These are phyloP conservation scores for Aspergillus sp. DNA, from an alignment of 2,329 filamentous ascomycete species.

Conservation along the genomic window DNA sequence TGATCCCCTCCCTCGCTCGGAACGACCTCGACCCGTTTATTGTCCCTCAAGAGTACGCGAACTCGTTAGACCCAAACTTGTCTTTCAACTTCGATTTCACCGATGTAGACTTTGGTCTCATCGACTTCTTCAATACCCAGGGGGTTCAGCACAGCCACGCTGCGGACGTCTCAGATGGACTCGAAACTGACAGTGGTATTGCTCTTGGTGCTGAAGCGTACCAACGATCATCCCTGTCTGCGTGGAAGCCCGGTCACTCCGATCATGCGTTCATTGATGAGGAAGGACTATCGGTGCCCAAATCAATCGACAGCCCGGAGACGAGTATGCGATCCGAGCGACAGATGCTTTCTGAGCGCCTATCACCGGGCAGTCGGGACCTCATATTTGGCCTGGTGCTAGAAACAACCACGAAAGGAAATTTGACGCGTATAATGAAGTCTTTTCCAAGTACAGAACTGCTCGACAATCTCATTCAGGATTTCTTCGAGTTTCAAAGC, in stretches of 20 bases:
- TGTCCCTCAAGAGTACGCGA: constrained; percentile 22
- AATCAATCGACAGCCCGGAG: constrained; percentile 24
- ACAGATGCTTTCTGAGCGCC: constrained; percentile 21
- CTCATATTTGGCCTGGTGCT: constrained; percentile 64
- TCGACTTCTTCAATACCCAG: constrained; percentile 26
- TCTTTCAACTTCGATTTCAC: constrained; percentile 26
- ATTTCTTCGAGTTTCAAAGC: constrained; percentile 31
- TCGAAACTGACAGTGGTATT: constrained; percentile 25
- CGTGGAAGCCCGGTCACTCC: constrained; percentile 26
- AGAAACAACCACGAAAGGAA: constrained; percentile 53
- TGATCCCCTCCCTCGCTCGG: constrained; percentile 24
- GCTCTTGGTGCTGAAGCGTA: constrained; percentile 29
- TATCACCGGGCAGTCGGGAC: constrained; percentile 50
- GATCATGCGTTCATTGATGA: constrained; percentile 28
- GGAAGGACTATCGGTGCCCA: constrained; percentile 26
- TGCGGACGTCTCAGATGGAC: constrained; percentile 13
- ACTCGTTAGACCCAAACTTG: constrained; percentile 19
- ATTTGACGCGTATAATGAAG: constrained; percentile 52
- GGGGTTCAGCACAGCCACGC: constrained; percentile 10
- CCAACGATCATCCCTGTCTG: constrained; percentile 26
- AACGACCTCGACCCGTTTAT: constrained; percentile 22
- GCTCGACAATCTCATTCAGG: constrained; percentile 40
- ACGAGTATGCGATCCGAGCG: constrained; percentile 12
- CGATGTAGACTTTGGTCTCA: constrained; percentile 27
- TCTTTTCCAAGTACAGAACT: constrained; percentile 43